A percentile compares a stretch with the other conserved stretches of the same genome.
These are phyloP conservation scores for Mycena belliarum DNA, from an alignment of 768 basidiomycete species.

Conservation along the genomic window DNA sequence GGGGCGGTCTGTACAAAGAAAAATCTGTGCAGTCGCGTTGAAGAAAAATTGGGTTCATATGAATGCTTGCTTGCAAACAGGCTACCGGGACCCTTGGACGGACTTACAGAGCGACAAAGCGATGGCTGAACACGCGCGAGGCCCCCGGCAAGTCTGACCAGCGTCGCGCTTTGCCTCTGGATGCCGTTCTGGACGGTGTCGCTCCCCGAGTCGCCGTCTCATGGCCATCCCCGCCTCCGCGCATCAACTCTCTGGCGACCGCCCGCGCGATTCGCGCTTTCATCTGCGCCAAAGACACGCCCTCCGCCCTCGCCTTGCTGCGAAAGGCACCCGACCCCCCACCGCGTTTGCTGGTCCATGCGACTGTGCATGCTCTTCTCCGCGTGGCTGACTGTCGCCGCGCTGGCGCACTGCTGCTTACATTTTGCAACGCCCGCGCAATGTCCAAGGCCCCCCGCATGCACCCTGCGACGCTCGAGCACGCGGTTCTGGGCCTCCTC, in stretches of 20 bases:
- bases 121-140: background rate
- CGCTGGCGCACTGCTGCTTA: background rate
- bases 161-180: background rate
- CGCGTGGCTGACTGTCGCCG: background rate
- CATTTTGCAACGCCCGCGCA: background rate
- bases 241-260: background rate
- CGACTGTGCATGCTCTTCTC: slow-evolving; percentile 11
- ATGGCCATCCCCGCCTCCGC: background rate
- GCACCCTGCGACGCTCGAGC: background rate
- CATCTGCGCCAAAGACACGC: background rate
- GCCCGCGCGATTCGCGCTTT: slow-evolving; percentile 3
- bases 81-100: background rate
- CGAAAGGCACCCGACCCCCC: background rate
- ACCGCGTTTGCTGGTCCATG: slow-evolving; percentile 5
- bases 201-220: background rate
- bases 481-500: background rate
- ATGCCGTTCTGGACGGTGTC: background rate
- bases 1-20: too few species aligned
- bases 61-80: background rate
- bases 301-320: background rate
- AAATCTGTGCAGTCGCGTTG: too few species aligned
- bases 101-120: background rate
- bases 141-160: background rate
- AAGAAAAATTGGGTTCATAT: too few species aligned
- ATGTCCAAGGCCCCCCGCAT: slow-evolving; percentile 1